Evolutionary conservation across 2,329 filamentous ascomycete species (phyloP).

Genomic region (Fusarium bulbicola): DNA sequence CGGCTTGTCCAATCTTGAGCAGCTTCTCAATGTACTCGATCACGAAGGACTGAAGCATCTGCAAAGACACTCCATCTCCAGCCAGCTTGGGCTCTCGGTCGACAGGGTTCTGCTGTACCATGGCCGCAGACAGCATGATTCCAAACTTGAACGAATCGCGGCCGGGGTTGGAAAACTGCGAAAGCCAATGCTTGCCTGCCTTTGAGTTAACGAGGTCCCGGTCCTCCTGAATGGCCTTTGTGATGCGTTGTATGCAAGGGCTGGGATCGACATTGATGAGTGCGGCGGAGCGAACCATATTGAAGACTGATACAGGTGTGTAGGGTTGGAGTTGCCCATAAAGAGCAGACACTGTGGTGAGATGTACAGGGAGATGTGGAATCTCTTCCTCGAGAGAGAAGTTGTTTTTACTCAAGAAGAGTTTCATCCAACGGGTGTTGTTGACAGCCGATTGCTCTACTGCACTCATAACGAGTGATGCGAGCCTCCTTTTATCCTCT

Average conservation of each 20-base stretch:
- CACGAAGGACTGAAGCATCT: conserved; percentile 17
- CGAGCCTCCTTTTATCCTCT: conserved; percentile 24
- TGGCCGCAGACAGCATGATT: not conserved
- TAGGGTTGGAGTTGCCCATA: conserved; percentile 19
- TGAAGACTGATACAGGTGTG: conserved; percentile 30
- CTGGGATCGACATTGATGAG: conserved; percentile 40
- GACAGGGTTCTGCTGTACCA: not conserved
- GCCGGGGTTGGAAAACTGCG: conserved; percentile 27
- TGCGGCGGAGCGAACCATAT: conserved; percentile 22
- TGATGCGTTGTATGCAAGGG: conserved; percentile 35
- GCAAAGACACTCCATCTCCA: not conserved
- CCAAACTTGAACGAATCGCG: not conserved
- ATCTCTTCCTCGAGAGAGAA: conserved; percentile 40
- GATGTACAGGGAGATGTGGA: conserved; percentile 37
- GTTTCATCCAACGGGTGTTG: conserved; percentile 44
- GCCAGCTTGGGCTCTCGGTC: conserved; percentile 5
- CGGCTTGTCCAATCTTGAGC: not conserved
- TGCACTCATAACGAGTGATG: conserved; percentile 35
- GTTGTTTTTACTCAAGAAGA: conserved; percentile 45
- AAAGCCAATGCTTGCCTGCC: conserved; percentile 45
- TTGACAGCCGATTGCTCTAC: conserved; percentile 43
- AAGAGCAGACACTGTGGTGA: conserved; percentile 7
- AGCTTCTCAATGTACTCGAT: not conserved
- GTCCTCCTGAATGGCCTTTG: conserved; percentile 34
- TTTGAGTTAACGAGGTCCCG: conserved; percentile 40